Base-by-base conservation (phyloP, 371 early-diverging fungal species). In the Mortierella sp. region DNA sequence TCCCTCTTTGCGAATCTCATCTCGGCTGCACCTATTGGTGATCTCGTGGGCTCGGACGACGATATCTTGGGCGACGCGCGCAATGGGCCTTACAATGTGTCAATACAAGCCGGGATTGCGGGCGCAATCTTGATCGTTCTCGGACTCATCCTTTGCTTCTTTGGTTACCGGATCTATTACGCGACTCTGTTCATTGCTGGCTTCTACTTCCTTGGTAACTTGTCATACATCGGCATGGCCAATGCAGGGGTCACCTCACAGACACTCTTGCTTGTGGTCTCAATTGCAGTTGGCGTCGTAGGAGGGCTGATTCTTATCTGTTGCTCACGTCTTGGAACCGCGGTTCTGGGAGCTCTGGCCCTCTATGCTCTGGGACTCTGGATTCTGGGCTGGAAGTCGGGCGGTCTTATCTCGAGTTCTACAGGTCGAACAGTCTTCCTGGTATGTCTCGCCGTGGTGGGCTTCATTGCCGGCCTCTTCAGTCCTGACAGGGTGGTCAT, bases 341-440 rank as follows among this genome's bases (percentile, higher is more conserved):
- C 90, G 8, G 80, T 83, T 4, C 69, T 90, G 3, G 90, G 91
- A 6, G 90, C 86, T n/a, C 61, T 91, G 27, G 86, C 83, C 0
- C 51, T 86, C 29, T 81, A 82, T 13, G 50, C 86, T 1, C 62
- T 85, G 44, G 88, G 85, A 1, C 48, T 86, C 19, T 88, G 84
- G 82, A 81, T 92, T 5, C 81, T 93, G 44, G 82, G 86, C 3
- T 87, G 84, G 82, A 82, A 80, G 39, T 53, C 77, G 9, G 82
- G 80, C 48, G 84, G 90, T 0, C 37, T 86, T 10, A 85, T 92
- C 52, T 66, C 82, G 2, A 67, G 81, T 2, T 62, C 67, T 19
- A 79, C 78, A 14, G 93, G 90, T 25, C 83, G 90, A 17, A 84
- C 84, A 13, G 77, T 90, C 22, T 84, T 94, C 24, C 77, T 95